Conservation (phyloP, 1,139 yeast genomes). For the Suhomyces yuchorum region DNA sequence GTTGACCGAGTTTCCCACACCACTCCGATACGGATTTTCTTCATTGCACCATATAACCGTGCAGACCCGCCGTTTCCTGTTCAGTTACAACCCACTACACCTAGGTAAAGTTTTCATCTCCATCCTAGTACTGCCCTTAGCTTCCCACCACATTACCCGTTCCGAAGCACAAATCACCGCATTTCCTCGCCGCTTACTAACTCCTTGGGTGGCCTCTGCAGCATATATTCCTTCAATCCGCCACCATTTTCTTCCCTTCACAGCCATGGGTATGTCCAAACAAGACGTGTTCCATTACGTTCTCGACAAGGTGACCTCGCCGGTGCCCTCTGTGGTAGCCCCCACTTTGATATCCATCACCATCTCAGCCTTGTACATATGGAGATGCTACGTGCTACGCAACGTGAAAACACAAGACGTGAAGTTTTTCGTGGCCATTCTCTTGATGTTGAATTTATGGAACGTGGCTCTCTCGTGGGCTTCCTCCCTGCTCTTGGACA, state of each 20-base stretch:
- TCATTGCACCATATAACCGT: background rate
- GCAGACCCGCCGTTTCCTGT: background rate
- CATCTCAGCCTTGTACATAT: slow-evolving; percentile 3
- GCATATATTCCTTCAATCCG: background rate
- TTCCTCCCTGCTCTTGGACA: slow-evolving; percentile 5
- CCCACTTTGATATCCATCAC: background rate
- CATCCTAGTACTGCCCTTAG: background rate
- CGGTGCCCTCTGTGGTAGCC: slow-evolving; percentile 2
- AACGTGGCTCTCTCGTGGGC: slow-evolving; percentile 11
- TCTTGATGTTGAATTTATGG: slow-evolving; percentile 17
- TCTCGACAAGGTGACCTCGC: slow-evolving; percentile 3
- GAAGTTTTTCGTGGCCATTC: slow-evolving; percentile 6
- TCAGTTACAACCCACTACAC: background rate
- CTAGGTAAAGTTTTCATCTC: background rate
- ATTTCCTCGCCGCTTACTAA: background rate
- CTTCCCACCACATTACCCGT: background rate
- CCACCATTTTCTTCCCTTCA: background rate
- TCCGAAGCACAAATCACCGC: background rate
- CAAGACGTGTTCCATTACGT: slow-evolving; percentile 6
- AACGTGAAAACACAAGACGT: slow-evolving; percentile 8
- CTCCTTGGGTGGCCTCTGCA: background rate
- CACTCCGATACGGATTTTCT: background rate
- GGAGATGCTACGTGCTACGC: slow-evolving; percentile 2
- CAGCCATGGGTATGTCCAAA: slow-evolving; percentile 6
- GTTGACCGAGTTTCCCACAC: background rate